phyloP scores from a whole-genome alignment of 352 stramenopile species.

The Globisporangium echinulatum region DNA sequence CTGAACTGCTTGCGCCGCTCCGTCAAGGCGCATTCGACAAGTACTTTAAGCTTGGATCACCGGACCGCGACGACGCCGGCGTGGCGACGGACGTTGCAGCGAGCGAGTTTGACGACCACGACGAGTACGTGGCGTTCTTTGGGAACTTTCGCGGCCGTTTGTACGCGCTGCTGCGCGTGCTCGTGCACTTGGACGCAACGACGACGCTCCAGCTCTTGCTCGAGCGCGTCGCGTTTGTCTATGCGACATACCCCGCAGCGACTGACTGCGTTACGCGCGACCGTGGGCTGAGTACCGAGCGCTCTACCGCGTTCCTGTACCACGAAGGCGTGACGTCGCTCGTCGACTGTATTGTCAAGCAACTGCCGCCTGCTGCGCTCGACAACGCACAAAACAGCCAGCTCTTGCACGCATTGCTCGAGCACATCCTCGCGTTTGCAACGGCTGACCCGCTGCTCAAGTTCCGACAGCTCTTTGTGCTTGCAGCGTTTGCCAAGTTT shows the following conservation, averaged over 20 bases:
- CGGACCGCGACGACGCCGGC: conserved; percentile 39
- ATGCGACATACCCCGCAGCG: conserved; percentile 33
- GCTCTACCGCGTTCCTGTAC: conserved; percentile 61
- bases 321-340: conserved; percentile 70
- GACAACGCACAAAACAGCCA: conserved; percentile 34
- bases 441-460: conserved; percentile 62
- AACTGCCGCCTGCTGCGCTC: conserved; percentile 38
- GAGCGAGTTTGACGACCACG: conserved; percentile 70
- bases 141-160: conserved; percentile 76
- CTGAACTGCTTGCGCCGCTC: conserved; percentile 35
- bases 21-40: conserved; percentile 66
- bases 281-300: conserved; percentile 48
- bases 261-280: conserved; percentile 44
- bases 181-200: conserved; percentile 52
- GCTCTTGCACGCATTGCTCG: conserved; percentile 37
- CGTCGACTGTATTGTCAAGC: conserved; percentile 74
- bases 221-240: conserved; percentile 51
- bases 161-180: conserved; percentile 62
- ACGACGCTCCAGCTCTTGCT: conserved; percentile 46
- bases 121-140: conserved; percentile 67
- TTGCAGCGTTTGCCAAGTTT: conserved; percentile 71
- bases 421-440: conserved; percentile 47
- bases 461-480: conserved; percentile 61
- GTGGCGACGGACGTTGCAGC: conserved; percentile 8
- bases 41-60: conserved; percentile 73